These are phyloP conservation scores for Fusarium pilosicola DNA, from an alignment of 2,329 filamentous ascomycete genomes.

Conservation along the genomic window DNA sequence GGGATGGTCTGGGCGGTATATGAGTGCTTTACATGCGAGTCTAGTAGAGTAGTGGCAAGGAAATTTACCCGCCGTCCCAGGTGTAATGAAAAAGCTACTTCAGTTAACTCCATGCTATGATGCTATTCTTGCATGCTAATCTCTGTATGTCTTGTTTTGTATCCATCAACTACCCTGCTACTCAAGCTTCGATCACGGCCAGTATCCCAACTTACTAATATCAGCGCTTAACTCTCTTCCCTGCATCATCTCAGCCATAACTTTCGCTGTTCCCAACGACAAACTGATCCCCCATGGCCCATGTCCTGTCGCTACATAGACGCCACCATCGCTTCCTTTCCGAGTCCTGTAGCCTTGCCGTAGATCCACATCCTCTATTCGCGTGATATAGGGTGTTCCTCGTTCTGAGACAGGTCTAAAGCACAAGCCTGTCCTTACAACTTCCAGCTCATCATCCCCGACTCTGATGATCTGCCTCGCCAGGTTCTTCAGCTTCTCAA, in stretches of 20 bases:
- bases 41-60: background rate
- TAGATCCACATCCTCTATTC: conserved; percentile 66
- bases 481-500: conserved; percentile 61
- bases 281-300: conserved; percentile 79
- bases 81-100: background rate
- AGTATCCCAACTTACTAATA: conserved; percentile 51
- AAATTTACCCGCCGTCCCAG: background rate
- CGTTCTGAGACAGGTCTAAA: conserved; percentile 75
- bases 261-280: conserved; percentile 74
- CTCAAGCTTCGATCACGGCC: background rate
- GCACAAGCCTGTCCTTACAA: conserved; percentile 74
- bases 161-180: background rate
- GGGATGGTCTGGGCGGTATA: background rate
- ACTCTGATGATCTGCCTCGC: conserved; percentile 60
- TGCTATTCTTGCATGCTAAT: background rate
- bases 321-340: conserved; percentile 63
- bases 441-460: conserved; percentile 62
- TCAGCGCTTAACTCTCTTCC: conserved; percentile 68
- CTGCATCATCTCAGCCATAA: conserved; percentile 76
- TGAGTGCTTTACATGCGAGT: background rate
- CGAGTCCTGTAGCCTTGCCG: conserved; percentile 58
- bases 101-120: background rate
- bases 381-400: conserved; percentile 71
- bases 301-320: conserved; percentile 78
- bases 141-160: background rate